Evolutionary conservation across 1,139 yeast species (phyloP), one percentile per base, ranked within the genome.

Genomic region (Scheffersomyces insectosa): DNA sequence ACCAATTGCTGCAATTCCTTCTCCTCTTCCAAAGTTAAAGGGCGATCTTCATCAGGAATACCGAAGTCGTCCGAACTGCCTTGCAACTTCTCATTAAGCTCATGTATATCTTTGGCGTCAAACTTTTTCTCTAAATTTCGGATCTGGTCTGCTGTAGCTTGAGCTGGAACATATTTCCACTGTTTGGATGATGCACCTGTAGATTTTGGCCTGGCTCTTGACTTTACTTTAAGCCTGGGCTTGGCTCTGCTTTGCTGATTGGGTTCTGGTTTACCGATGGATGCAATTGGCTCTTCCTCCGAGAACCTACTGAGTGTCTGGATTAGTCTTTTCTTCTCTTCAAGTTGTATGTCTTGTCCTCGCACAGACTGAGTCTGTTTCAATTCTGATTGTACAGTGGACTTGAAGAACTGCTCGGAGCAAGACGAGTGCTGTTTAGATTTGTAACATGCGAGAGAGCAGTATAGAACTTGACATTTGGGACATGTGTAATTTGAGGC

Each of bases 381-480:
- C 25, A 20, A 20, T 20, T 20, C 25, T 7, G 25, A 7, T 31
- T 31, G 23, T 13, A 14, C 5, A n/a, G 6, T 31, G 15, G 15
- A 14, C 23, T 31, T 31, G 11, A 14, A 11, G 34, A 31, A 31
- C 6, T 39, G 28, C 33, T 45, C 47, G 10, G 43, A 39, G 31
- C 50, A 47, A 10, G 25, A 20, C 16, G 33, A 13, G 23, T 47
- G 50, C 25, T 36, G 28, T 11, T 38, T 23, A 11, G 47, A 42
- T 23, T 45, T 45, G 37, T 41, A 47, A 33, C 50, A 47, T 11
- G 23, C 32, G 11, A 44, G 13, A 9, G 47, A 43, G 28, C 50
- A 47, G 31, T 47, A 47, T 8, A 25, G n/a, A 15, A 34, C 28
- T 10, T 35, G 11, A 33, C 50, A 47, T 13, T 35, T 31, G 11